A percentile compares a stretch with the other conserved stretches of the same genome.
These are phyloP conservation scores for Calvatia gigantea DNA, from an alignment of 768 basidiomycete genomes.

Conservation along the genomic window DNA sequence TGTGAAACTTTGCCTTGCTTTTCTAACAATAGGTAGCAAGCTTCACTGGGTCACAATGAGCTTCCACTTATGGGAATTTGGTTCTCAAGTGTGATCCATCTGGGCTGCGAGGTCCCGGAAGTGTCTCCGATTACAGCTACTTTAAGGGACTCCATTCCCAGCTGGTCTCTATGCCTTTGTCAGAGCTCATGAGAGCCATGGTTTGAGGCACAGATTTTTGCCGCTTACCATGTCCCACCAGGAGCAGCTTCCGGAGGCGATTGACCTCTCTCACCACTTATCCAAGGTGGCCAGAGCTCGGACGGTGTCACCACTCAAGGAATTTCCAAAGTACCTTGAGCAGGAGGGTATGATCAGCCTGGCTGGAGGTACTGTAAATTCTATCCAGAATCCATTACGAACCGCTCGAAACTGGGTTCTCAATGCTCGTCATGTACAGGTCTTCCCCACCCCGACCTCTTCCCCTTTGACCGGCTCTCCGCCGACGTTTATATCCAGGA, in stretches of 20 bases:
- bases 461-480: constrained; percentile 63
- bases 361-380: constrained; percentile 56
- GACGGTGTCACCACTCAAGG: constrained; percentile 58
- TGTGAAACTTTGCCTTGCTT: too few relatives aligned
- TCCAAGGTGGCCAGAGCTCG: constrained; percentile 51
- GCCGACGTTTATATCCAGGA: constrained; percentile 44
- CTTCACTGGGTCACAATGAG: not conserved
- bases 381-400: too few relatives aligned
- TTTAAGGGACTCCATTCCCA: too few relatives aligned
- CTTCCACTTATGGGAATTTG: not conserved
- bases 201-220: too few relatives aligned
- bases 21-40: too few relatives aligned
- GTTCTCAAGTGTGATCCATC: too few relatives aligned
- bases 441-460: constrained; percentile 63
- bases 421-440: constrained; percentile 31
- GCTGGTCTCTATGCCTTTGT: too few relatives aligned
- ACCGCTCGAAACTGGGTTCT: not conserved
- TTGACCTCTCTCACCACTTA: constrained; percentile 73
- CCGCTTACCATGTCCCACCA: not conserved
- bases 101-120: too few relatives aligned
- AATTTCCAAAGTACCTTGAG: constrained; percentile 55
- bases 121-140: too few relatives aligned
- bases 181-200: too few relatives aligned
- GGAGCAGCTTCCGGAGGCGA: constrained; percentile 40
- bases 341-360: constrained; percentile 53